Conservation (phyloP, 1,284 basidiomycete genomes). For the Ceratobasidium sp. region DNA sequence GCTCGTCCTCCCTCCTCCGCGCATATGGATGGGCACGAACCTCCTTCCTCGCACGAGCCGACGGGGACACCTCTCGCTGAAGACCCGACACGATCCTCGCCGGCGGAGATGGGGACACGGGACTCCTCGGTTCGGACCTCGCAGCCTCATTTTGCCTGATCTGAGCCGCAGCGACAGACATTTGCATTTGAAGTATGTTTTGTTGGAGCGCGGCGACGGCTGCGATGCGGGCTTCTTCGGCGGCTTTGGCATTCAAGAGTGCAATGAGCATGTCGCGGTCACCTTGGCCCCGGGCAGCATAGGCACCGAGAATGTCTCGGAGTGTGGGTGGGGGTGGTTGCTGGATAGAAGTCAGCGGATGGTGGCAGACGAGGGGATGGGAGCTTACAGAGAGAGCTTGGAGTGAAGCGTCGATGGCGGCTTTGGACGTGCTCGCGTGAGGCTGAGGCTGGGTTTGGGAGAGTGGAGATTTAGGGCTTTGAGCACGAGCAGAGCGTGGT, state of each 20-base stretch:
- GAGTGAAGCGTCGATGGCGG: slow-evolving; percentile 9
- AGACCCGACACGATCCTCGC: neutral
- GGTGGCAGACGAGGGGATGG: neutral
- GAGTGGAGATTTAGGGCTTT: slow-evolving; percentile 10
- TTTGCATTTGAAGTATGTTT: slow-evolving; percentile 73
- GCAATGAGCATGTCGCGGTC: slow-evolving; percentile 90
- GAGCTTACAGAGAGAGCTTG: slow-evolving; percentile 22
- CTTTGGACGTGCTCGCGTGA: slow-evolving; percentile 8
- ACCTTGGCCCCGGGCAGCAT: slow-evolving; percentile 83
- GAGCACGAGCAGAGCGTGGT: slow-evolving; percentile 29
- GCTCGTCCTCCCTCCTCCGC: neutral
- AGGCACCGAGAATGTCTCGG: slow-evolving; percentile 85
- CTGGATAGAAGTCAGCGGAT: slow-evolving; percentile 56
- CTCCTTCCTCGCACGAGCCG: neutral
- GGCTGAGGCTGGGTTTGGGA: neutral
- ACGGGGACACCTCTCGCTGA: neutral
- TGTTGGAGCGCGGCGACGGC: slow-evolving; percentile 75
- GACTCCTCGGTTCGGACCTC: neutral
- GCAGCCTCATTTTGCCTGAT: neutral
- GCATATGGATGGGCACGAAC: slow-evolving; percentile 34
- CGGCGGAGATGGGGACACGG: slow-evolving; percentile 23
- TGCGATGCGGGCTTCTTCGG: slow-evolving; percentile 86
- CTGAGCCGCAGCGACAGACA: slow-evolving; percentile 19
- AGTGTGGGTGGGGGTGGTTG: slow-evolving; percentile 76
- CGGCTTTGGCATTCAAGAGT: slow-evolving; percentile 88